phyloP scores from a whole-genome alignment of 140 eudicot species.

The Bidens hawaiensis region DNA sequence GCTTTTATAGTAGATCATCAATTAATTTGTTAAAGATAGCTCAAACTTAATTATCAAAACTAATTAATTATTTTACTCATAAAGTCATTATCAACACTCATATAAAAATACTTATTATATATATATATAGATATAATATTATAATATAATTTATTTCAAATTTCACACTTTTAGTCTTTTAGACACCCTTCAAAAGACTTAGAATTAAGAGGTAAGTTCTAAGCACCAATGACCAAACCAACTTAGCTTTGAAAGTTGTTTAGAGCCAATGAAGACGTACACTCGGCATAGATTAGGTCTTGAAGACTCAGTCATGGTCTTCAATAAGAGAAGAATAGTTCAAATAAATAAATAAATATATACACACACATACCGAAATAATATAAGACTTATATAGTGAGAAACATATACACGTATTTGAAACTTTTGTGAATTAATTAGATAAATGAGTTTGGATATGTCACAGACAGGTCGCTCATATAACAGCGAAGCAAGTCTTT shows the following conservation, averaged over 20 bases:
- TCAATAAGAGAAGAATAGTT: background rate
- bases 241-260: constrained; percentile 5
- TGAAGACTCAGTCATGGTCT: constrained; percentile 16
- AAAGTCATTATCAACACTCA: no score
- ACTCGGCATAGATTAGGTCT: constrained; percentile 8
- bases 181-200: no score
- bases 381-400: no score
- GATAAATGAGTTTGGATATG: background rate
- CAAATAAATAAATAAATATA: background rate
- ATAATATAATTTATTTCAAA: no score
- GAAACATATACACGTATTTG: no score
- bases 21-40: background rate
- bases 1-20: background rate
- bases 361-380: background rate
- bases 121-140: no score
- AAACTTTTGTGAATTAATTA: background rate
- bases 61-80: no score
- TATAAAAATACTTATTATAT: no score
- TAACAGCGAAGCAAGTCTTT: background rate
- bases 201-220: background rate
- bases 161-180: no score
- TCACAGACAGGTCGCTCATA: background rate
- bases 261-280: constrained; percentile 8
- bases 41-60: no score
- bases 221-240: background rate